Base-by-base conservation (phyloP, 371 early-diverging fungal species). In the Capillidium heterosporum region DNA sequence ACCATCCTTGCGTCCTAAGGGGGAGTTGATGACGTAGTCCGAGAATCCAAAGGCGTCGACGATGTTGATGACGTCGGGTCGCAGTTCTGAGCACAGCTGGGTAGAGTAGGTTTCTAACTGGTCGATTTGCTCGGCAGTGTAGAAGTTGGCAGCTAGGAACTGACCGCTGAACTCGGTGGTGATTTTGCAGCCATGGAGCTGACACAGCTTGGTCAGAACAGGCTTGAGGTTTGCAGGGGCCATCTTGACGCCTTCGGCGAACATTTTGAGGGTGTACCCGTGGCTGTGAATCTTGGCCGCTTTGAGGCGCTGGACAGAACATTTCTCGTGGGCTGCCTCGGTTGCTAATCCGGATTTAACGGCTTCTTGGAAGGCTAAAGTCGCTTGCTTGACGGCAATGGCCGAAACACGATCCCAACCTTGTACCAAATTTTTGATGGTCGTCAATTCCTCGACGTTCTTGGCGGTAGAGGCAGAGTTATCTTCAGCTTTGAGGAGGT, bases 11-110 rank as follows among this genome's bases (percentile, higher is more conserved):
- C 78, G 71, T 40, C 85, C 90, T 8, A 89, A 61, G 4, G 87
- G 81, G 24, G 84, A 82, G 63, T 84, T 77, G n/a, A 89, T 71
- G 31, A 69, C 67, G 53, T 78, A 78, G 48, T 89, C 89, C 1
- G 87, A 75, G 23, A 84, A 66, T 47, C 77, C 86, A 65, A 86
- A 84, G 1, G 85, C 74, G 60, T 87, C 87, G 2, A 85, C 86
- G 10, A 86, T 66, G 0, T 80, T 69, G 23, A 87, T 72, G 13
- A 82, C 85, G 39, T 85, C 71, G 24, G 75, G 80, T 2, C 90
- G 75, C 19, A 88, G 65, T 13, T 71, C 63, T 28, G 71, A 72
- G 19, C 82, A 66, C 13, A 76, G 57, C 3, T 19, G 53, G 40
- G 75, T 72, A 49, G 81, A 73, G 53, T 68, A 63, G 0, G 59